Evolutionary conservation across 345 rosid genomes (phyloP), one percentile per base, ranked within the genome.

Genomic region (Populus deltoides): DNA sequence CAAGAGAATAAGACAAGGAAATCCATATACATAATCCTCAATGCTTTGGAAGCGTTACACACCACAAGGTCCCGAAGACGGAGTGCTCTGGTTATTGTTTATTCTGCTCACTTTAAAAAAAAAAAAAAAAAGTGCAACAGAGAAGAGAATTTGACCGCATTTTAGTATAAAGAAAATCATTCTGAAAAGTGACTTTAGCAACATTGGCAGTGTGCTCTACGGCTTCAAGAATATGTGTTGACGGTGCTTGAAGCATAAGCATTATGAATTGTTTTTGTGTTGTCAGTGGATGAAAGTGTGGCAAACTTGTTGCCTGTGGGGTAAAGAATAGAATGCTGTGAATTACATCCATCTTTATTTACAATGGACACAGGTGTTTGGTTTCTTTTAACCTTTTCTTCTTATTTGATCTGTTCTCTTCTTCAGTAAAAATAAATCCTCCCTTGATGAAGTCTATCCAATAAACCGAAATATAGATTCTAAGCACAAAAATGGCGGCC

Each of bases 171-270:
- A 24, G 24, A 36, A 72, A 45, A 18, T 45, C 73, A 17, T 57
- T 47, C 66, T 47, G 24, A 29, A 59, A 41, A 73, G 41, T 66
- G 27, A 22, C 49, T 68, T 74, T 33, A 45, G 20, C 45, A 33
- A 43, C 7, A 39, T 17, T 61, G 65, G 36, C 25, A 38, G 35
- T 33, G 78, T 69, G 75, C 53, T 70, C 65, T 68, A 29, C 74
- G 62, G 78, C 79, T 74, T 47, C 67, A 74, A 74, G 31, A 20
- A 38, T 27, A 11, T 25, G 24, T 59, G 25, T 38, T 12, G 24
- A 31, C 27, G 36, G 18, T 11, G 25, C 35, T 29, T 4, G 15
- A 4, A 71, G 27, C 25, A 51, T 73, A 72, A 68, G 41, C 29
- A 72, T 51, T 27, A 41, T 6, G 59, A 53, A 53, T 18, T 20